Base-by-base conservation (phyloP, 768 basidiomycete genomes). In the Xerocomus brunneocitrinus region DNA sequence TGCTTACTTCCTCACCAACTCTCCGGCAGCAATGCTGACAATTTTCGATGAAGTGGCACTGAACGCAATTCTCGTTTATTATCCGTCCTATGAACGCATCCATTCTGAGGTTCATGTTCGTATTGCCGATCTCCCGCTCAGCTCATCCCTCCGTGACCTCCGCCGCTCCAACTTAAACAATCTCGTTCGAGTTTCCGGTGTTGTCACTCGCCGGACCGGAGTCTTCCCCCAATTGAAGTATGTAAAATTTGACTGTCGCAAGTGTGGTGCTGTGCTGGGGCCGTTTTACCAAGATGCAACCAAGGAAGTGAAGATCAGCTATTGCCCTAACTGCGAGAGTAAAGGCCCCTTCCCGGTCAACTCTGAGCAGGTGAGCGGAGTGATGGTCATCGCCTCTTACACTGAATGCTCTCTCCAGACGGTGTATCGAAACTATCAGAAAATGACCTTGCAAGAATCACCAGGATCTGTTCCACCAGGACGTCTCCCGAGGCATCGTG, bases 151-250 rank as follows among this genome's bases (percentile, higher is more conserved):
- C 34, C 91, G 97, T 47, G 95, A 98, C 64, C 83, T 99, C 34
- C 87, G 97, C 27, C 87, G 97, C 45, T 79, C 83, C 38, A 88
- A 98, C 65, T 79, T 98, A 46, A 98, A 98, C 75, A 93, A 90
- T 59, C 86, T 99, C 40, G 94, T 99, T 31, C 88, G 97, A 35
- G 89, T 99, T 7, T 83, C 87, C 8, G 97, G 97, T 12, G 97
- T 99, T 16, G 97, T 99, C 42, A 99, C 97, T 1, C 78, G 97
- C 53, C 80, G 97, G 36, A 92, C 86, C 8, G 95, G 97, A 9
- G 95, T 99, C 9, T 98, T 98, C 72, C 97, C 97, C n/a, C 97
- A 99, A 70, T 76, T 99, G 55, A 98, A 99, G 74, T 97, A 98
- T 65, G 95, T 99, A 70, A 98, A 98, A 68, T 99, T 99, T 63